These are phyloP conservation scores for Pythium volutum DNA, from an alignment of 352 stramenopile species.

Conservation along the genomic window DNA sequence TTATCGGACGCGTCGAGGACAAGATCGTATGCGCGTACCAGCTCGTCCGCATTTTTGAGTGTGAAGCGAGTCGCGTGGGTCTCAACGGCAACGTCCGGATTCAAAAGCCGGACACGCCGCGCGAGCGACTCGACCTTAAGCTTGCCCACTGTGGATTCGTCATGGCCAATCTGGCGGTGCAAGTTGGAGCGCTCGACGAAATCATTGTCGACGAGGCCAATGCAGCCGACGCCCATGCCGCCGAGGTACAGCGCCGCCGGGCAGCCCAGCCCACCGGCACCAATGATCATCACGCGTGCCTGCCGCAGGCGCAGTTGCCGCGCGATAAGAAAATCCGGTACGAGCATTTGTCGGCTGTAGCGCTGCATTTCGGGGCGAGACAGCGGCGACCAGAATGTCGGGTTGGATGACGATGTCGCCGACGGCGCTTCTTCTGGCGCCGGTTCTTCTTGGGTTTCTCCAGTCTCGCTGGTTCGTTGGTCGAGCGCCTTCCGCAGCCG, in stretches of 20 bases:
- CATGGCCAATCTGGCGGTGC: constrained; percentile 96
- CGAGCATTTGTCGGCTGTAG: constrained; percentile 95
- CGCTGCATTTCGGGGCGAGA: constrained; percentile 60
- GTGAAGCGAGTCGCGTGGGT: constrained; percentile 54
- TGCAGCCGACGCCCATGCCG: constrained; percentile 89
- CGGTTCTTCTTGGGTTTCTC: background rate
- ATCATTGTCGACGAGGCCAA: constrained; percentile 96
- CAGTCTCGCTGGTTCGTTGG: background rate
- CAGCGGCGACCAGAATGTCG: constrained; percentile 35
- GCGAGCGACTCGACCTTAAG: constrained; percentile 91
- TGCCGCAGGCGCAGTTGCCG: constrained; percentile 84
- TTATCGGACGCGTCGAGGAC: constrained; percentile 97
- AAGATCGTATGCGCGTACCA: constrained; percentile 83
- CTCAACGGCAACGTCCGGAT: constrained; percentile 78
- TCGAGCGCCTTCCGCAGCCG: constrained; percentile 19
- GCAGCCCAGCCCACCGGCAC: constrained; percentile 95
- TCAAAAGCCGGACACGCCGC: constrained; percentile 47
- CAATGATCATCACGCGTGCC: constrained; percentile 89
- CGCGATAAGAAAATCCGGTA: constrained; percentile 88
- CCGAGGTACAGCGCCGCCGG: constrained; percentile 94
- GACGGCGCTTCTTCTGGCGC: background rate
- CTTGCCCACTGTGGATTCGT: constrained; percentile 64
- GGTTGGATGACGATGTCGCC: background rate
- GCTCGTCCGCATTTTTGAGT: constrained; percentile 69
- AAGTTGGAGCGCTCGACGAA: constrained; percentile 95